Percentiles rank a stretch among this genome's conserved stretches.
Evolutionary conservation across 1,284 basidiomycete species (phyloP).

Genomic region (Stygiomarasmius scandens): DNA sequence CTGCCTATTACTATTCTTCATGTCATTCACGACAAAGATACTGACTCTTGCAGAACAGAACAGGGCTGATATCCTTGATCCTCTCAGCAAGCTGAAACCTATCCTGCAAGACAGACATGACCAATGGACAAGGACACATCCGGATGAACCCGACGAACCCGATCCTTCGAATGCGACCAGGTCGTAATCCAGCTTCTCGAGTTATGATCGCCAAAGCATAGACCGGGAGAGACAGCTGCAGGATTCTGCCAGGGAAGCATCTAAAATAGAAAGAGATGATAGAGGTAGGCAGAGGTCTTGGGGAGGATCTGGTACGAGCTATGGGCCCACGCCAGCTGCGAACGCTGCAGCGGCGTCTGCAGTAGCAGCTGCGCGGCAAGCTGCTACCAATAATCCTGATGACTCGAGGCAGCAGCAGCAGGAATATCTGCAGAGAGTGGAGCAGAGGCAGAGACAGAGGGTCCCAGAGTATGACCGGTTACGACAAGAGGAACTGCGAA

Average conservation of each 20-base stretch:
- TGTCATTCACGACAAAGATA: not conserved
- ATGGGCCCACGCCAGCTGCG: not conserved
- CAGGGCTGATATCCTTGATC: conserved; percentile 65
- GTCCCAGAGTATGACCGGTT: conserved; percentile 1
- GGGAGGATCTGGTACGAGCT: not conserved
- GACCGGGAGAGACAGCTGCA: conserved; percentile 18
- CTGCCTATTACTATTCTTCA: not conserved
- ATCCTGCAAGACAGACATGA: conserved; percentile 56
- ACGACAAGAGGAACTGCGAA: conserved; percentile 34
- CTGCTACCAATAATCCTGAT: conserved; percentile 19
- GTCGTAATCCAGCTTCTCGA: not conserved
- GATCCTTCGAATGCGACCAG: not conserved
- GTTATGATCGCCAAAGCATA: not conserved
- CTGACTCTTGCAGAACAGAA: conserved; percentile 47
- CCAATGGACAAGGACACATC: conserved; percentile 44
- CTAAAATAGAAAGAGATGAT: not conserved
- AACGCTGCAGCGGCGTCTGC: conserved; percentile 8
- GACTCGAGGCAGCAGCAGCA: conserved; percentile 8
- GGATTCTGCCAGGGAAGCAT: conserved; percentile 21
- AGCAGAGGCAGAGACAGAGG: conserved; percentile 35
- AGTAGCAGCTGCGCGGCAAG: conserved; percentile 26
- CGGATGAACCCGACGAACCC: conserved; percentile 19
- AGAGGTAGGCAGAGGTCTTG: not conserved
- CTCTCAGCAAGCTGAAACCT: conserved; percentile 53
- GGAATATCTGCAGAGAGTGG: conserved; percentile 29